phyloP scores from a whole-genome alignment of 2,329 filamentous ascomycete genomes.

The Aureobasidium sp. region DNA sequence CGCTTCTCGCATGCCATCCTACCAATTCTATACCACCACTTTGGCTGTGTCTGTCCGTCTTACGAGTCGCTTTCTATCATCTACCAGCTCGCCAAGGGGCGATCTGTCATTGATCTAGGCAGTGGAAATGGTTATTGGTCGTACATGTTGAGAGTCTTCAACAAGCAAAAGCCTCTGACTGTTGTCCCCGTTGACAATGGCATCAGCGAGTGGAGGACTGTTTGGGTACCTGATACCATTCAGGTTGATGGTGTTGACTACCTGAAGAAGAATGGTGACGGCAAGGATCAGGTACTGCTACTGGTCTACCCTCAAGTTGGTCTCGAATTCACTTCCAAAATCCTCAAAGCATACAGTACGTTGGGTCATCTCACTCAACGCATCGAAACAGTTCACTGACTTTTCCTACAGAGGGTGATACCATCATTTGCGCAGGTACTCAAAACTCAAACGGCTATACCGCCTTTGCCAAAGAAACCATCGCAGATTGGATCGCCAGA shows the following conservation, averaged over 20 bases:
- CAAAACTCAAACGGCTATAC: constrained; percentile 70
- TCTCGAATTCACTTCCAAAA: constrained; percentile 53
- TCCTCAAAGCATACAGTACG: constrained; percentile 49
- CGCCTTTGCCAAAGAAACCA: constrained; percentile 52
- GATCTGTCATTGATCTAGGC: constrained; percentile 56
- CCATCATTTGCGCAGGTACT: constrained; percentile 62
- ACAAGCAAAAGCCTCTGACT: constrained; percentile 29
- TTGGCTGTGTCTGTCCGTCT: constrained; percentile 61
- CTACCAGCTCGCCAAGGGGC: constrained; percentile 42
- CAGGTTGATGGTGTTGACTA: constrained; percentile 52
- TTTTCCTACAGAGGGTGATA: constrained; percentile 41
- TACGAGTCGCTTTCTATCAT: constrained; percentile 58
- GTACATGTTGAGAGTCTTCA: constrained; percentile 56
- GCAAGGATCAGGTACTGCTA: constrained; percentile 51
- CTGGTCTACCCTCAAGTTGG: constrained; percentile 67
- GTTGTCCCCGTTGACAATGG: constrained; percentile 58
- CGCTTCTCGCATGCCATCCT: constrained; percentile 58
- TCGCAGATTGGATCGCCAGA: constrained; percentile 56
- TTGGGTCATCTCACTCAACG: constrained; percentile 37
- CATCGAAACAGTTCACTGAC: background rate
- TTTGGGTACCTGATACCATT: constrained; percentile 61
- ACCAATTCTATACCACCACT: constrained; percentile 69
- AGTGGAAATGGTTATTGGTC: constrained; percentile 70
- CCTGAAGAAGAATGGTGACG: constrained; percentile 42
- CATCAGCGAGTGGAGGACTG: constrained; percentile 57